These are phyloP conservation scores for Trametes polyzona DNA, from an alignment of 1,284 basidiomycete genomes.

Conservation along the genomic window DNA sequence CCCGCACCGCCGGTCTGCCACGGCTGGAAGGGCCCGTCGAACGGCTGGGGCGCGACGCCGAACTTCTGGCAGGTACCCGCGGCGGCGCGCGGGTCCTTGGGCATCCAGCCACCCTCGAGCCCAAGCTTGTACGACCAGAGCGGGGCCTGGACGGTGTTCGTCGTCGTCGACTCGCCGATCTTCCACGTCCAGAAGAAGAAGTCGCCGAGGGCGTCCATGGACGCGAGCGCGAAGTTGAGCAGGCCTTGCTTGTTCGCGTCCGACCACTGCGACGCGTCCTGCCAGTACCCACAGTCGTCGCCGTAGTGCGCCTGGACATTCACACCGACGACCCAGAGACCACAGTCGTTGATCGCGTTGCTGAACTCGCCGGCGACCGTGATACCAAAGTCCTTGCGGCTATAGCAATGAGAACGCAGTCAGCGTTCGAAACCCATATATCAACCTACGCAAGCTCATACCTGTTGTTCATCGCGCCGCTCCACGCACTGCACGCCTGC, in stretches of 20 bases:
- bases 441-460: constrained; percentile 9
- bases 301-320: constrained; percentile 44
- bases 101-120: constrained; percentile 79
- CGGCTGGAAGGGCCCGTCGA: constrained; percentile 59
- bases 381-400: constrained; percentile 48
- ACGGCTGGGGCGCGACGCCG: constrained; percentile 49
- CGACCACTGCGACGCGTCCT: constrained; percentile 63
- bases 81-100: constrained; percentile 75
- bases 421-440: constrained; percentile 47
- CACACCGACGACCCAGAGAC: constrained; percentile 51
- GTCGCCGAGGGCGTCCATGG: constrained; percentile 62
- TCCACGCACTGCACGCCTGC: constrained; percentile 56
- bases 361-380: constrained; percentile 56
- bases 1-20: constrained; percentile 85
- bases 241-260: constrained; percentile 60
- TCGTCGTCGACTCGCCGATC: constrained; percentile 70
- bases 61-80: constrained; percentile 66
- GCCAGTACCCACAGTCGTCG: constrained; percentile 61
- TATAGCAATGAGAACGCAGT: constrained; percentile 41
- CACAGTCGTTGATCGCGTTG: constrained; percentile 54
- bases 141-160: constrained; percentile 68
- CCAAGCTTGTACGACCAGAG: constrained; percentile 87
- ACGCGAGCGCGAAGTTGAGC: constrained; percentile 56
- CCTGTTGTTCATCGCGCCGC: constrained; percentile 51
- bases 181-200: constrained; percentile 80